Evolutionary conservation across 106 monocot genomes (phyloP), one percentile per base, ranked within the genome.

Genomic region (Dendrobium huoshanense): DNA sequence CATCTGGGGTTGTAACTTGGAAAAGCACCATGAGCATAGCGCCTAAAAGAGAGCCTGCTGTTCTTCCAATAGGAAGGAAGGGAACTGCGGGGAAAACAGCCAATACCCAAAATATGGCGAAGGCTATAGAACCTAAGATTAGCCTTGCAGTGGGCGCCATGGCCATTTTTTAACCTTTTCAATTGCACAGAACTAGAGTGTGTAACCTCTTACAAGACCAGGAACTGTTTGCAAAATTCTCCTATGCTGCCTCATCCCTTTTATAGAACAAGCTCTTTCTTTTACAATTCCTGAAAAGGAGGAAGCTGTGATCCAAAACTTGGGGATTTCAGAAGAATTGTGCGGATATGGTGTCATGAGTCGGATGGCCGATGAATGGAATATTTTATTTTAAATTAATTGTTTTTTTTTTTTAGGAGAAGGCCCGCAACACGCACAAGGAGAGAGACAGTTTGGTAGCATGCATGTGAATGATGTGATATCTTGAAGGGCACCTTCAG

Each of bases 21-120:
- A 94, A 90, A 18, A 92, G 10, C 25, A 96, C 96, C 96, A 96
- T 94, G 20, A 96, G 87, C 86, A 90, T 86, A 29, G 88, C 94
- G 2, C 91, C 90, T 0, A 96, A 83, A 75, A 93, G 92, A 24
- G 94, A 94, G 3, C 94, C 96, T 0, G 96, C 94, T 0, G 94
- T 96, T 56, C 96, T 83, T 54, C 96, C 96, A 11, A 96, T 89
- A 1, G 92, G 96, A 2, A 96, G 85, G 76, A 96, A 90, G 15
- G 96, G 91, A 49, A 93, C 90, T 31, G 93, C 88, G 3, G 96
- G 93, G 80, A 96, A 96, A 24, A 96, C 91, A 6, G 96, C 93
- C 8, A 96, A 42, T 24, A 96, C 78, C 96, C 96, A 96, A 83
- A 96, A 96, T 40, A 93, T 80, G 1, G 68, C 93, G 40, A 96